phyloP scores from a whole-genome alignment of 1,139 yeast species.

The Magnusiomyces ingens region DNA sequence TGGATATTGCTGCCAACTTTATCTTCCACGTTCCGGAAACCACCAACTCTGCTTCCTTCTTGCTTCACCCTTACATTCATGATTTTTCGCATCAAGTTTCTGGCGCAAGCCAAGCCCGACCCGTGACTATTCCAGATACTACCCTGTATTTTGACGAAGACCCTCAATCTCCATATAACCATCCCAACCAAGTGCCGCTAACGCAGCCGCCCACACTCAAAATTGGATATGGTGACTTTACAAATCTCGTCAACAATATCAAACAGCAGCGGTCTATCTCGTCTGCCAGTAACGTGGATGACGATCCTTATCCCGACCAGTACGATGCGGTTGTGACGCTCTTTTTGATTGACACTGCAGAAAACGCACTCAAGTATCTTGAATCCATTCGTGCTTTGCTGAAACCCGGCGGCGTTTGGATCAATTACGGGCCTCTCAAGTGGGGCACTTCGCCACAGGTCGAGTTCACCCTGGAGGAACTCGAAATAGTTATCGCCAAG shows the following conservation, averaged over 20 bases:
- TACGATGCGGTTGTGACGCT: conserved; percentile 51
- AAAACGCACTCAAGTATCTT: conserved; percentile 65
- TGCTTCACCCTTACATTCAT: conserved; percentile 55
- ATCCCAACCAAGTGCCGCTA: conserved; percentile 34
- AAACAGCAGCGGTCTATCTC: neutral
- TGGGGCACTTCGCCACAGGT: conserved; percentile 83
- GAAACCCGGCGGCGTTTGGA: conserved; percentile 58
- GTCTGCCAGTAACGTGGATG: neutral
- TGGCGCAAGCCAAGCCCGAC: conserved; percentile 46
- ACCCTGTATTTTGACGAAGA: neutral
- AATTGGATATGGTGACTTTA: conserved; percentile 61
- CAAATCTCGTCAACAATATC: conserved; percentile 25
- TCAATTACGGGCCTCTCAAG: conserved; percentile 79
- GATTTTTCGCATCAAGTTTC: conserved; percentile 61
- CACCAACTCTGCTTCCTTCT: conserved; percentile 11
- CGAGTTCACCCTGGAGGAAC: conserved; percentile 63
- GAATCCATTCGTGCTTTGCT: conserved; percentile 48
- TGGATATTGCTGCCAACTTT: conserved; percentile 63
- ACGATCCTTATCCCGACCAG: conserved; percentile 1
- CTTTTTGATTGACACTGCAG: conserved; percentile 83
- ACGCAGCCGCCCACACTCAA: conserved; percentile 34
- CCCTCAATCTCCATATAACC: conserved; percentile 22
- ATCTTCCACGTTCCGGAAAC: conserved; percentile 31
- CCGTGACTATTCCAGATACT: conserved; percentile 31
- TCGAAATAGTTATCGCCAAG: conserved; percentile 41